phyloP scores from a whole-genome alignment of 257 asterid genomes.

The Primulina eburnea region DNA sequence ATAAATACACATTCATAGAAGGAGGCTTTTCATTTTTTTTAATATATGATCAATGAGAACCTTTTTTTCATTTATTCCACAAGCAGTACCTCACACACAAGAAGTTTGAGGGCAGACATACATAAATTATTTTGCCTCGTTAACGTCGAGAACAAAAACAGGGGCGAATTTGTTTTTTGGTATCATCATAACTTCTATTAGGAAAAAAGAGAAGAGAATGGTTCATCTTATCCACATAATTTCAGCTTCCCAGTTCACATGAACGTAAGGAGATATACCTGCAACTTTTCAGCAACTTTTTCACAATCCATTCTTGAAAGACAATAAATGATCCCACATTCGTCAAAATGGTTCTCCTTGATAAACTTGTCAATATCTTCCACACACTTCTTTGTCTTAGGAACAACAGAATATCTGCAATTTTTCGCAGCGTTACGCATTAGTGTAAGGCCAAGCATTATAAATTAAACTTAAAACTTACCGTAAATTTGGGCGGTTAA shows the following conservation, averaged over 20 bases:
- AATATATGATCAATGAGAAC: not conserved
- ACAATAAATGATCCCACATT: constrained; percentile 93
- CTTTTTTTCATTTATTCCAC: not conserved
- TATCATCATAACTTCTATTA: not conserved
- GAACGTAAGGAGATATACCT: constrained; percentile 46
- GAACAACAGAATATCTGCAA: constrained; percentile 88
- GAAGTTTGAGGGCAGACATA: constrained; percentile 15
- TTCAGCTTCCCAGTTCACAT: constrained; percentile 21
- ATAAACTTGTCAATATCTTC: constrained; percentile 82
- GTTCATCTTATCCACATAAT: constrained; percentile 10
- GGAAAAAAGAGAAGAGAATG: constrained; percentile 2
- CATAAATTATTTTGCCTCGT: not conserved
- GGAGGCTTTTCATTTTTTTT: not conserved
- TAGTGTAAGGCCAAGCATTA: constrained; percentile 24
- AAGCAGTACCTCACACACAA: not conserved
- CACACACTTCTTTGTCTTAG: constrained; percentile 87
- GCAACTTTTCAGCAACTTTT: constrained; percentile 82
- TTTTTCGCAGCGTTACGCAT: constrained; percentile 36
- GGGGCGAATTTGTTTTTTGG: too few relatives aligned
- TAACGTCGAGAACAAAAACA: too few relatives aligned
- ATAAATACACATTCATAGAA: not conserved
- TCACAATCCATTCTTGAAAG: constrained; percentile 97
- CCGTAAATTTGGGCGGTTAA: constrained; percentile 92
- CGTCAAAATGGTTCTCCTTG: constrained; percentile 75
- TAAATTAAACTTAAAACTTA: constrained; percentile 32